These are phyloP conservation scores for Sugiyamaella chiloensis DNA, from an alignment of 805 yeast species.

Conservation along the genomic window DNA sequence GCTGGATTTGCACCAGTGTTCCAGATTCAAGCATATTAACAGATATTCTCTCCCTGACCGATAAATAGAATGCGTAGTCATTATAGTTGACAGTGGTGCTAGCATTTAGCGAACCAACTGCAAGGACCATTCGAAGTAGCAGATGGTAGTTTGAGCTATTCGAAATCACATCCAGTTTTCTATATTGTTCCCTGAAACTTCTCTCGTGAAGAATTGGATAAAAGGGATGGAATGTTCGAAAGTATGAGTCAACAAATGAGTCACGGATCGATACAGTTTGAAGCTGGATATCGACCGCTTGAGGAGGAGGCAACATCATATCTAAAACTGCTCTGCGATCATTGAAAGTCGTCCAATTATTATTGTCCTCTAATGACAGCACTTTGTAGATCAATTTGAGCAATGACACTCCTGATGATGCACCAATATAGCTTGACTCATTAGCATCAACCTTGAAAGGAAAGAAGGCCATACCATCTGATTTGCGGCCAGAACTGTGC, in stretches of 20 bases:
- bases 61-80: conserved; percentile 47
- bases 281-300: conserved; percentile 31
- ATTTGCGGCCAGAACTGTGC: conserved; percentile 52
- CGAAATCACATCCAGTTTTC: conserved; percentile 39
- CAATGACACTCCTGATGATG: conserved; percentile 20
- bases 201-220: conserved; percentile 54
- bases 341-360: conserved; percentile 1
- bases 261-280: conserved; percentile 19
- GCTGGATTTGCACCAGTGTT: conserved; percentile 39
- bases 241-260: conserved; percentile 44
- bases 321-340: conserved; percentile 1
- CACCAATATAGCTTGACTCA: conserved; percentile 33
- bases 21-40: conserved; percentile 54
- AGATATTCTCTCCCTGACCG: conserved; percentile 45
- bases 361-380: not conserved
- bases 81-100: conserved; percentile 46
- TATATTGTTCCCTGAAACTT: conserved; percentile 43
- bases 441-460: conserved; percentile 50
- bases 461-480: conserved; percentile 46
- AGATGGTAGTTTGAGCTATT: conserved; percentile 46
- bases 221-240: conserved; percentile 52
- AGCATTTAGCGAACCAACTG: conserved; percentile 58
- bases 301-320: conserved; percentile 18
- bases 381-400: conserved; percentile 4
- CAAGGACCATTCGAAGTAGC: conserved; percentile 51